Base-by-base conservation (phyloP, 805 yeast species). In the Pichia pseudocactophila region DNA sequence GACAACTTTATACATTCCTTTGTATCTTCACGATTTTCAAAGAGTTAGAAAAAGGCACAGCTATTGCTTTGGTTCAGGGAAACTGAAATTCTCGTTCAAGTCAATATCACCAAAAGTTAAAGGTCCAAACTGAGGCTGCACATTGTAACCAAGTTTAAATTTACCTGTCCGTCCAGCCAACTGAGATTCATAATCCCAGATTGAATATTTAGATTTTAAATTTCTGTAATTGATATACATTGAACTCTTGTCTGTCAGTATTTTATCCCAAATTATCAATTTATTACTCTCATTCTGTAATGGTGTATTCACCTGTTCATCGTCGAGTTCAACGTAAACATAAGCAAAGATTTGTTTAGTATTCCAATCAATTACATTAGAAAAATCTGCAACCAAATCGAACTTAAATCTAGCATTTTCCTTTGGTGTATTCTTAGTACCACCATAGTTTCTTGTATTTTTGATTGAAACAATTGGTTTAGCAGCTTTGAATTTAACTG, bases 341-440 rank as follows among this genome's bases (percentile, higher is more conserved):
- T 90, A 92, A 5, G 82, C 84, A 55, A 92, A 90, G n/a, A 90
- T 78, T 62, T 90, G 97, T 58, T 90, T 90, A 11, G 98, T 92
- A 64, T 90, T 92, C 96, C 97, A 90, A 62, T 83, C 88, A 73
- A 89, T 89, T 40, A 92, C 69, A 2, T 86, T 80, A 2, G 84
- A 58, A 47, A 90, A 68, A 61, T 90, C 96, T 1, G 75, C 68
- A 6, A 76, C 76, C 37, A 92, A 64, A 58, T 86, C 95, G 55
- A 92, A 88, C 11, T 65, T 64, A 32, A 88, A 60, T 52, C 72
- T 75, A 44, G 82, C 70, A 58, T 86, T 86, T 56, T 89, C 95
- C 64, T 82, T 88, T 39, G 84, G 80, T 50, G 70, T 73, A 39
- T 80, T 77, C 44, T 71, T 70, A 8, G 62, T 62, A 3, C 89